Base-by-base conservation (phyloP, 73 alveolate genomes). In the Paramecium octaurelia region DNA sequence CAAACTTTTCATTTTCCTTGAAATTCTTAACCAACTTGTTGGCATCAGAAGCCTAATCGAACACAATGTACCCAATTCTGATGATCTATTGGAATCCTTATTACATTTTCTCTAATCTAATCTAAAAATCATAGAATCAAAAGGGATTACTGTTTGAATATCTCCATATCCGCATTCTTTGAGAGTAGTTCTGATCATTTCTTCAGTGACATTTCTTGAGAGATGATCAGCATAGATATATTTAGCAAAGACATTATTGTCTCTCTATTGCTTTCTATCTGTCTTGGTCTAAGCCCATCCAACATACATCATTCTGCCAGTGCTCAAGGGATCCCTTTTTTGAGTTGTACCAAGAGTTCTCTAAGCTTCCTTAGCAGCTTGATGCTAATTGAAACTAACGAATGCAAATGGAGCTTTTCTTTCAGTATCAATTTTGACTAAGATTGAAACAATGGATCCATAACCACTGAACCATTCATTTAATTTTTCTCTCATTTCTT, bases 351-450 rank as follows among this genome's bases (percentile, higher is more conserved):
- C 75, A 3, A 80, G 18, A 18, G 46, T 24, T 23, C 57, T 27
- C n/a, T 80, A 46, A 3, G 91, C 91, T 48, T 46, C 73, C 24
- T 46, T 80, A 12, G 91, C 91, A 31, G 43, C 70, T 80, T 80
- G 46, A 80, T 80, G 46, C 20, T 18, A 20, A 42, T 80, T 48
- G 50, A 43, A 80, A 43, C 91, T 80, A 27, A 80, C 75, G 46
- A 80, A 80, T 10, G 91, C 91, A 44, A 14, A 80, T 80, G 91
- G 91, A 20, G 91, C 91, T n/a, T 80, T 80, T 80, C 91, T 80
- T 48, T 80, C 91, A n/a, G 44, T 11, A 80, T 80, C 91, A 44
- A 80, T 80, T 48, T 80, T 80, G 18, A 80, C 91, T 12, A 80
- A 43, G 34, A 80, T 80, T 38, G 57, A 24, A 8, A 80, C 57